These are phyloP conservation scores for Fusarium palustre DNA, from an alignment of 2,329 filamentous ascomycete species.

Conservation along the genomic window DNA sequence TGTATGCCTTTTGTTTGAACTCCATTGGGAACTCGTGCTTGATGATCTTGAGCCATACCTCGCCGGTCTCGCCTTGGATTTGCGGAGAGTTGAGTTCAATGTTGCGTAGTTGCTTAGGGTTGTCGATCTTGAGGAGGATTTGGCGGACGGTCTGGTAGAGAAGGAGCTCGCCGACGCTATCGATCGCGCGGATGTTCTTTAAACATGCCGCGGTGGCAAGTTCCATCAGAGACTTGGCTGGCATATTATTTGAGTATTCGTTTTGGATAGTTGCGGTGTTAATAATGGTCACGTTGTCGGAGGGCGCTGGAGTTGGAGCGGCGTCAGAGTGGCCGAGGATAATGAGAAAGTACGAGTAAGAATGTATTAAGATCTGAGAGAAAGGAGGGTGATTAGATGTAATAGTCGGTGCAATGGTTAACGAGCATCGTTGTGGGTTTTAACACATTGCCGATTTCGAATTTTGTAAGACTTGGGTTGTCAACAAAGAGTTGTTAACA, in stretches of 20 bases:
- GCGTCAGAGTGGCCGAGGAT: background rate
- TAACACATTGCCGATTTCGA: background rate
- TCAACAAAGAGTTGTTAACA: background rate
- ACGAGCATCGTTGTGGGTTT: conserved; percentile 3
- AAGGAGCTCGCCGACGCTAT: conserved; percentile 77
- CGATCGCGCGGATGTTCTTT: conserved; percentile 67
- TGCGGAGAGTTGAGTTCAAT: conserved; percentile 84
- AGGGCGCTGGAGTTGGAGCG: background rate
- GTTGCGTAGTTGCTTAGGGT: conserved; percentile 77
- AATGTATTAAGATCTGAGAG: background rate
- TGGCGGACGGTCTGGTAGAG: conserved; percentile 72
- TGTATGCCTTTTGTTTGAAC: conserved; percentile 69
- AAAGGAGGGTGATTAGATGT: conserved; percentile 1
- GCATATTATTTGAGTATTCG: conserved; percentile 45
- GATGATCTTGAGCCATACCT: conserved; percentile 85
- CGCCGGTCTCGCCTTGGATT: conserved; percentile 73
- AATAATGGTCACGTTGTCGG: background rate
- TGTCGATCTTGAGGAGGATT: conserved; percentile 78
- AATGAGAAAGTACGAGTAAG: background rate
- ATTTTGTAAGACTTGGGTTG: background rate
- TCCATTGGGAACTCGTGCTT: conserved; percentile 78
- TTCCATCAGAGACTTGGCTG: conserved; percentile 63
- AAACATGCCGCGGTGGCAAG: conserved; percentile 64
- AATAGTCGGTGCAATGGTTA: background rate
- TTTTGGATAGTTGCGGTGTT: background rate